Percentiles rank a stretch among this genome's conserved stretches.
Conservation (phyloP, 306 rosid species). For the Neltuma alba region DNA sequence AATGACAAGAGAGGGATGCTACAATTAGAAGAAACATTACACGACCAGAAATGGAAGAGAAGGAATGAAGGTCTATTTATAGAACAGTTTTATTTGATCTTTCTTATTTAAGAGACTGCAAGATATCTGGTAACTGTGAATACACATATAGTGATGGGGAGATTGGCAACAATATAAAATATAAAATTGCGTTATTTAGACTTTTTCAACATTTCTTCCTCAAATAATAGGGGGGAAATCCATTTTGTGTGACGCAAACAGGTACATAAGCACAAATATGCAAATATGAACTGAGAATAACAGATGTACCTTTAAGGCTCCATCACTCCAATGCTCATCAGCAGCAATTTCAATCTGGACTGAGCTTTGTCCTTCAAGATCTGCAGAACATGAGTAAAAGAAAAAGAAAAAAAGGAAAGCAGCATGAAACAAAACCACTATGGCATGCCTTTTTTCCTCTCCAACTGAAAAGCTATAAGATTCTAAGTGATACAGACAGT, state of each 20-base stretch:
- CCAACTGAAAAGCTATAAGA: constrained; percentile 23
- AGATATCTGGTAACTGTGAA: background rate
- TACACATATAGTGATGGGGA: background rate
- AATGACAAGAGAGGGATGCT: background rate
- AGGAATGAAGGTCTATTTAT: background rate
- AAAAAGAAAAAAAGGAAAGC: constrained; percentile 13
- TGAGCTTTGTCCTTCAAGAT: constrained; percentile 71
- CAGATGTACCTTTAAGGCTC: constrained; percentile 85
- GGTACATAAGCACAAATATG: constrained; percentile 25
- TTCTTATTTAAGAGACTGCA: background rate
- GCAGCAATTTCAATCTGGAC: constrained; percentile 81
- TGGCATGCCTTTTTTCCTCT: constrained; percentile 30
- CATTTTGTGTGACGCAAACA: constrained; percentile 13
- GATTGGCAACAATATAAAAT: background rate
- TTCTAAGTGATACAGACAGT: constrained; percentile 53
- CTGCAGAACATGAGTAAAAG: constrained; percentile 46
- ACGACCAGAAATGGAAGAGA: background rate
- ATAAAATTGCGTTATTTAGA: background rate
- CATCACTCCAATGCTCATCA: constrained; percentile 97
- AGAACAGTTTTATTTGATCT: background rate
- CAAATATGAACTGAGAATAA: constrained; percentile 18
- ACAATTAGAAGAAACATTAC: background rate
- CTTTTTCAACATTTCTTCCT: background rate
- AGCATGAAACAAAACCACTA: constrained; percentile 17
- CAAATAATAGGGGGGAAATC: background rate